These are phyloP conservation scores for Cytospora chrysosperma DNA, from an alignment of 2,329 filamentous ascomycete genomes.

Conservation along the genomic window DNA sequence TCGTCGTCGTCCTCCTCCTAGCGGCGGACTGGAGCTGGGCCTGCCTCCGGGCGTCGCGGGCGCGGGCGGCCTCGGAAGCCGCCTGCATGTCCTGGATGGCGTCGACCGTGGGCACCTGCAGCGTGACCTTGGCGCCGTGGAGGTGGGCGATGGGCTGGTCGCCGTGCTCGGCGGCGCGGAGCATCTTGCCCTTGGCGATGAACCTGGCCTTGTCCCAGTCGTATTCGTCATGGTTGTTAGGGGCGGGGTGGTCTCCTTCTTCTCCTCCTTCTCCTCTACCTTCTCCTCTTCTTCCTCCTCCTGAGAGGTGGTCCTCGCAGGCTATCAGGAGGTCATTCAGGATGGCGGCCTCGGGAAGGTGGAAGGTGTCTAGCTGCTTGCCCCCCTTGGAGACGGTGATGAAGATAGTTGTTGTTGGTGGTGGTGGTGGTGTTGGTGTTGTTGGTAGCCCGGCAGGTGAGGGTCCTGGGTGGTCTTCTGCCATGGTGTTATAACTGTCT, in stretches of 20 bases:
- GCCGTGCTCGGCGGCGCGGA: constrained; percentile 30
- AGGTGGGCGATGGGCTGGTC: constrained; percentile 28
- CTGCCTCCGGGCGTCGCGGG: constrained; percentile 14
- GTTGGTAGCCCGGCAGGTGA: background rate
- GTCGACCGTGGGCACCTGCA: constrained; percentile 32
- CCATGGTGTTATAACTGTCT: background rate
- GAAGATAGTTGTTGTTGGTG: constrained; percentile 15
- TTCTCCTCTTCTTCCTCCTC: too few species aligned
- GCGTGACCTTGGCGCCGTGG: constrained; percentile 30
- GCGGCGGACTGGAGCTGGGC: constrained; percentile 14
- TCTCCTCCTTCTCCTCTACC: too few species aligned
- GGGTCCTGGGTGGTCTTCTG: background rate
- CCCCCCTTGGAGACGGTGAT: constrained; percentile 27
- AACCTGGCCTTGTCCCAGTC: constrained; percentile 31
- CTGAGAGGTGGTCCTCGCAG: constrained; percentile 26
- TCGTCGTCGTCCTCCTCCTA: background rate
- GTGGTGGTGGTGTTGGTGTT: too few species aligned
- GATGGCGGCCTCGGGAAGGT: constrained; percentile 24
- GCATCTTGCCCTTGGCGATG: constrained; percentile 28
- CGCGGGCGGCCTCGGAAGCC: constrained; percentile 23
- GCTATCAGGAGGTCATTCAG: constrained; percentile 29
- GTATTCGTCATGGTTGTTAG: background rate
- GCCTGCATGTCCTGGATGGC: constrained; percentile 29
- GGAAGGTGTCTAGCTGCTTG: constrained; percentile 24
- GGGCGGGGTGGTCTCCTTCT: too few species aligned